phyloP scores from a whole-genome alignment of 1,139 yeast genomes.

The Debaryomyces subglobosus region DNA sequence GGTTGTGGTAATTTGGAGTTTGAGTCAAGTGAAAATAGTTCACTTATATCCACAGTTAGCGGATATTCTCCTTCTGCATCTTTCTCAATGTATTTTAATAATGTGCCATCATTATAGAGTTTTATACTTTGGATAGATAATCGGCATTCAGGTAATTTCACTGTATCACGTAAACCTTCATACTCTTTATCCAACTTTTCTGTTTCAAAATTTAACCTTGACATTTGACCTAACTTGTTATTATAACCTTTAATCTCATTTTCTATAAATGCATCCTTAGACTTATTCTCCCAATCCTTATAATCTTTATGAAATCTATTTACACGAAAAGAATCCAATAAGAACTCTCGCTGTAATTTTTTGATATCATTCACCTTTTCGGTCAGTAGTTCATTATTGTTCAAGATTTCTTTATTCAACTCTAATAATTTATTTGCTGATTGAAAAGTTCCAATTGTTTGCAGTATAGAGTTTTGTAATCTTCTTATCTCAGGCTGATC shows the following conservation, averaged over 20 bases:
- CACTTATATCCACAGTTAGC: conserved; percentile 20
- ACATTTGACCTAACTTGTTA: conserved; percentile 31
- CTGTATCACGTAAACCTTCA: conserved; percentile 27
- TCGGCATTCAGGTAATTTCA: conserved; percentile 32
- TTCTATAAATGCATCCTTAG: conserved; percentile 24
- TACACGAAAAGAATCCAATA: conserved; percentile 40
- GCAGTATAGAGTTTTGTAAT: conserved; percentile 3
- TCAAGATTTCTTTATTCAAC: conserved; percentile 11
- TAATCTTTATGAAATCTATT: conserved; percentile 34
- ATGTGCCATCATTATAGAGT: conserved; percentile 25
- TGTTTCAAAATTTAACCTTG: conserved; percentile 30
- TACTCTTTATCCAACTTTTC: conserved; percentile 25
- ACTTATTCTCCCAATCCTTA: conserved; percentile 33
- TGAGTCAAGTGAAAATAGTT: conserved; percentile 34
- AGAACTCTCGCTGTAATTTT: conserved; percentile 24
- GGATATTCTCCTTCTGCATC: conserved; percentile 20
- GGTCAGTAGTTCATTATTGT: not conserved
- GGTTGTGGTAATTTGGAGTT: conserved; percentile 31
- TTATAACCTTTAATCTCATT: conserved; percentile 35
- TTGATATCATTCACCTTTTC: conserved; percentile 6
- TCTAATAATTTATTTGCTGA: conserved; percentile 20
- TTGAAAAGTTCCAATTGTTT: conserved; percentile 16
- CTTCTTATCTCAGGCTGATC: conserved; percentile 1
- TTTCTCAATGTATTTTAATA: conserved; percentile 20
- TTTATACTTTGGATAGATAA: conserved; percentile 35